These are phyloP conservation scores for Cucumis hystrix DNA, from an alignment of 306 rosid species.

Conservation along the genomic window DNA sequence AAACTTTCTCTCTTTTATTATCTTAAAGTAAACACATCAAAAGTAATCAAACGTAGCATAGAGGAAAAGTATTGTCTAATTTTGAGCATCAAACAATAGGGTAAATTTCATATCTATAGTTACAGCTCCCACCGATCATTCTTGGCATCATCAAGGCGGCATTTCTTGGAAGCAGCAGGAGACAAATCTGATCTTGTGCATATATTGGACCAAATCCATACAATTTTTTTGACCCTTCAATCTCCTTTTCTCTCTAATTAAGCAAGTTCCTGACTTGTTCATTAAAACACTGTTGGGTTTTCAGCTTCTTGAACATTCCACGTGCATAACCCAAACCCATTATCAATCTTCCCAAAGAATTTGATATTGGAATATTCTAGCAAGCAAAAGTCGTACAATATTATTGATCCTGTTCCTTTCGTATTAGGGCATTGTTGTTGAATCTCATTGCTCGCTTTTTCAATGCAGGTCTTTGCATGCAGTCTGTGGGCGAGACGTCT, in stretches of 20 bases:
- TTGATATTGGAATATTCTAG: slow-evolving; percentile 17
- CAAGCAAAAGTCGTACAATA: slow-evolving; percentile 23
- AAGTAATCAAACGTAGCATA: too few species aligned
- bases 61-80: not conserved
- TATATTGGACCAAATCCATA: slow-evolving; percentile 22
- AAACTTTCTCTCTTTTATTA: too few species aligned
- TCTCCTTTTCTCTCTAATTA: slow-evolving; percentile 7
- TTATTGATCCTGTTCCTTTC: slow-evolving; percentile 15
- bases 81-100: slow-evolving; percentile 13
- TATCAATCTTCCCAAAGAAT: slow-evolving; percentile 23
- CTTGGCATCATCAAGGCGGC: slow-evolving; percentile 14
- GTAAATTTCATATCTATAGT: slow-evolving; percentile 22
- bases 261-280: slow-evolving; percentile 16
- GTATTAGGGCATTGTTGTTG: slow-evolving; percentile 7
- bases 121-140: slow-evolving; percentile 27
- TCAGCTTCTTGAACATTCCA: slow-evolving; percentile 15
- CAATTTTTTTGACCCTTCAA: not conserved
- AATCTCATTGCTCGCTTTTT: not conserved
- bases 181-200: slow-evolving; percentile 18
- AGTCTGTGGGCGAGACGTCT: slow-evolving; percentile 8
- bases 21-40: too few species aligned
- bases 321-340: slow-evolving; percentile 14
- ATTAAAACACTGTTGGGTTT: slow-evolving; percentile 6
- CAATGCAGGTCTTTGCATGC: slow-evolving; percentile 11
- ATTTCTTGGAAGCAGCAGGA: slow-evolving; percentile 12